Percentiles rank a stretch among this genome's conserved stretches.
Evolutionary conservation across 768 basidiomycete genomes (phyloP).

Genomic region (Clitopilus hobsonii): DNA sequence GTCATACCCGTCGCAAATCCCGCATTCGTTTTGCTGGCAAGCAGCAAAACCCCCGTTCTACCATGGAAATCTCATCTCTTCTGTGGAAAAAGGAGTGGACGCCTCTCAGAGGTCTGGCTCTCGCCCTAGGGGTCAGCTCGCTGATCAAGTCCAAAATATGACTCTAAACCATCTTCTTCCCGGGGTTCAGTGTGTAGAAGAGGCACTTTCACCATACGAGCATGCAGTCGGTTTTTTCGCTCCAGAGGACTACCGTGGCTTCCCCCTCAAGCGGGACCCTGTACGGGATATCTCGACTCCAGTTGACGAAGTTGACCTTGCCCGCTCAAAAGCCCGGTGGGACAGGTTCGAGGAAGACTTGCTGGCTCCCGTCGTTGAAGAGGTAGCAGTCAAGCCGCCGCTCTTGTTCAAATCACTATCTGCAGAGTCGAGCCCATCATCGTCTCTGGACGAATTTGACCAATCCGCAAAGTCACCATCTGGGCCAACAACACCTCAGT

Average conservation of each 20-base stretch:
- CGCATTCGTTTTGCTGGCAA: constrained; percentile 14
- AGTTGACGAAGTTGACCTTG: constrained; percentile 30
- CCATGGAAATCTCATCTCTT: constrained; percentile 27
- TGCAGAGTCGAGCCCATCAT: constrained; percentile 34
- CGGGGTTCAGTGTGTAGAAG: constrained; percentile 33
- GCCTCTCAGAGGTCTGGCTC: constrained; percentile 6
- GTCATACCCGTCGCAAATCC: constrained; percentile 23
- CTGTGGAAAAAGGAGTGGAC: constrained; percentile 6
- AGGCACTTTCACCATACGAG: constrained; percentile 35
- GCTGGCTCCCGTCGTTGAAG: constrained; percentile 17
- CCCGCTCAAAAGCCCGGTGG: constrained; percentile 35
- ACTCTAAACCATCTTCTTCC: constrained; percentile 33
- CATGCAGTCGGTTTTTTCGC: constrained; percentile 35
- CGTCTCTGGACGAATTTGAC: constrained; percentile 37
- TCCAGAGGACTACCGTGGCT: constrained; percentile 8
- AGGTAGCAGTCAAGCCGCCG: constrained; percentile 9
- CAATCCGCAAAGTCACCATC: constrained; percentile 39
- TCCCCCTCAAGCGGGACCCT: constrained; percentile 4
- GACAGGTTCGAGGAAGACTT: constrained; percentile 35
- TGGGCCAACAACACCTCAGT: constrained; percentile 48
- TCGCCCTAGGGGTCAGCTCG: constrained; percentile 1
- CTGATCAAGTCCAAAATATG: constrained; percentile 13
- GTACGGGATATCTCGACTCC: constrained; percentile 12
- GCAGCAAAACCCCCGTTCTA: constrained; percentile 24
- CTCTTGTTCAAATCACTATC: constrained; percentile 18